Evolutionary conservation across 2,329 filamentous ascomycete species (phyloP), one percentile per base, ranked within the genome.

Genomic region (Stachybotrys echinatus): DNA sequence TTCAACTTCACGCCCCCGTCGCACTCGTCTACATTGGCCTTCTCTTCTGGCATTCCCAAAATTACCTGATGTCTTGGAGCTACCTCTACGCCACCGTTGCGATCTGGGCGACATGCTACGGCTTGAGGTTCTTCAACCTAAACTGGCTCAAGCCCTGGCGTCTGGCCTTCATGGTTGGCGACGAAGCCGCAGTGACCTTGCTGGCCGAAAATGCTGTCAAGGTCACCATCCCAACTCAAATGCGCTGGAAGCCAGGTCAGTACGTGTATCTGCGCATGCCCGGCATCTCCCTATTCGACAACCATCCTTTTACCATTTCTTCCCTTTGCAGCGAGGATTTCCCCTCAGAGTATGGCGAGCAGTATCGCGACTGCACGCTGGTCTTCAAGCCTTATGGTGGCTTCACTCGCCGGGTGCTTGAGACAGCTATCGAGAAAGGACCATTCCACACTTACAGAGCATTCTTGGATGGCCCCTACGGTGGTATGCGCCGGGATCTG

Each of bases 211-310:
- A 95, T 62, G 89, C 90, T n/a, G 86, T 97, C 71, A 96, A 96
- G 67, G 82, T 97, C 58, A 96, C 92, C 0, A 88, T 97, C 47
- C 91, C 92, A 1, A 96, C 92, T 0, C 89, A 92, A 66, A 88
- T 95, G 79, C 85, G 83, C 54, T 97, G 92, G 92, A 86, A 84
- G 63, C 91, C 92, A 1, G 94, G 92, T 5, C 94, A 97, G 67
- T 96, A 95, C 59, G 88, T 96, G 18, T 97, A 96, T 65, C 77
- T 97, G 19, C 84, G 92, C 48, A 95, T 97, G 86, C 92, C 92
- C 0, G 89, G 89, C 2, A 91, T 97, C 58, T 92, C 91, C 0
- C 67, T 95, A 2, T 84, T 96, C 51, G 89, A 96, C 57, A 96
- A 95, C 58, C 94, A 97, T 60, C 92, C 92, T 0, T 97, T 97